Evolutionary conservation across 768 basidiomycete genomes (phyloP).

Genomic region (Mycena pura): DNA sequence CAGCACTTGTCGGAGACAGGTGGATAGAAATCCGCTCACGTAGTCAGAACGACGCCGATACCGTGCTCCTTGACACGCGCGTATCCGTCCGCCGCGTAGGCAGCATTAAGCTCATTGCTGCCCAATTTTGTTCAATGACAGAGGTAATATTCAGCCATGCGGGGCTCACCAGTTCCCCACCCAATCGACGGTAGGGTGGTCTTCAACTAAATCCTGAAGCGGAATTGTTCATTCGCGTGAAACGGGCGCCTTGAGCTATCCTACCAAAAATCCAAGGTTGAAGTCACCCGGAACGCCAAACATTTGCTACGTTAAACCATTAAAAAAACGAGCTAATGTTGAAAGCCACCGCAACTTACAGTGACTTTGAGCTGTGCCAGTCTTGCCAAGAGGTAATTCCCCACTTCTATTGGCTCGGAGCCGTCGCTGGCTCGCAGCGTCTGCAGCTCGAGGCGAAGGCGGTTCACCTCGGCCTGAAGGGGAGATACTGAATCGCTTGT

Average conservation of each 20-base stretch:
- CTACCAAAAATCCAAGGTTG: constrained; percentile 70
- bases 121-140: no score
- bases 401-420: constrained; percentile 55
- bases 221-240: no score
- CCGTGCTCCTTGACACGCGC: constrained; percentile 81
- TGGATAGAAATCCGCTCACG: constrained; percentile 45
- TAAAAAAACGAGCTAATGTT: not conserved
- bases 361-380: constrained; percentile 69
- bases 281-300: constrained; percentile 87
- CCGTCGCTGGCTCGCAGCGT: constrained; percentile 45
- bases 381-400: constrained; percentile 66
- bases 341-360: constrained; percentile 40
- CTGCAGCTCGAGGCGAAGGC: constrained; percentile 54
- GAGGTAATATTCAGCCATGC: no score
- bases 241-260: no score
- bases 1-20: not conserved
- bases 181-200: constrained; percentile 82
- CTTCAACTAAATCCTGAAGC: constrained; percentile 79
- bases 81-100: constrained; percentile 94
- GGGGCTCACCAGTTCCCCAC: constrained; percentile 78
- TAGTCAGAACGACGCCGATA: constrained; percentile 79
- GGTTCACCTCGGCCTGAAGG: constrained; percentile 54
- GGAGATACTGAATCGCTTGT: not conserved
- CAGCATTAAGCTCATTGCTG: constrained; percentile 85
- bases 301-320: constrained; percentile 57